Evolutionary conservation across 345 rosid species (phyloP), one percentile per base, ranked within the genome.

Genomic region (Populus pruinosa): DNA sequence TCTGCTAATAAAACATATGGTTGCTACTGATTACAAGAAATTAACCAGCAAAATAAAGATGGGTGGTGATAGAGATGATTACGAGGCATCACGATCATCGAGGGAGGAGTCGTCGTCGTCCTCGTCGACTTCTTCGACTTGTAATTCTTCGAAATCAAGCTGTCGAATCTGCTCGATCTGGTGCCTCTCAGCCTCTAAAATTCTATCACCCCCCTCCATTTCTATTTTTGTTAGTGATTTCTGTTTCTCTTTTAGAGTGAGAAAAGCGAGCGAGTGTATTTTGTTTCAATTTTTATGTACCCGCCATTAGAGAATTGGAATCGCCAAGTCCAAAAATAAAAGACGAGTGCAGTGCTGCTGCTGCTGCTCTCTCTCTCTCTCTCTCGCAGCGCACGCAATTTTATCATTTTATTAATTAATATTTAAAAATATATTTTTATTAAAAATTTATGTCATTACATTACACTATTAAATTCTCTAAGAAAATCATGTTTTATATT

Each of bases 101-200:
- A 90, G 94, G 79, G 92, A 89, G 0, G 88, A 83, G 75, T 80
- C 89, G 9, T 85, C 89, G 72, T 31, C 80, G 47, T 76, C 69
- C 44, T 86, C 90, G 1, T 92, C 98, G 79, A 92, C 93, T 81
- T 93, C 99, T 79, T 93, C 99, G 31, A 93, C 89, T 80, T 93
- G 96, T 76, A 93, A 81, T 39, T 92, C 98, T 83, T 93, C 96
- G 79, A 86, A 83, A 44, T 95, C 97, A 73, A 95, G 98, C 88
- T 88, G 87, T 4, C 95, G 87, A 83, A 93, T 93, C 77, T 95
- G 97, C 86, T 90, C 89, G 74, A 95, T 95, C 83, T 88, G 97
- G 20, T 78, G 92, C 89, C 93, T 88, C 88, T 95, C 99, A 68
- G 86, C 80, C 86, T 82, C 97, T n/a, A 80, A 63, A 65, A 90